Conservation (phyloP, 2,329 filamentous ascomycete species). For the Fusarium nurragi region DNA sequence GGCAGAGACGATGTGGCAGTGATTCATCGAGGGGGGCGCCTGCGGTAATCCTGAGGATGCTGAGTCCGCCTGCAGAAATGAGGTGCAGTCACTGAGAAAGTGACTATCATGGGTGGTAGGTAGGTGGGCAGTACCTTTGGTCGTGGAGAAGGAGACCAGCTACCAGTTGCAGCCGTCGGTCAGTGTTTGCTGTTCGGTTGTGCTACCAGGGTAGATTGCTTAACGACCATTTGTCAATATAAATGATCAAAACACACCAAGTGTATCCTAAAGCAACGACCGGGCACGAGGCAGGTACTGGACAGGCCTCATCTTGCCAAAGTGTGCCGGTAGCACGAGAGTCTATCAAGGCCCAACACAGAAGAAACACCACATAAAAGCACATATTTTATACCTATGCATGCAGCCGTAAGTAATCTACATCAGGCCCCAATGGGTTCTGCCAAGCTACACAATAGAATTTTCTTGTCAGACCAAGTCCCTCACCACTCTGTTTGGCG, state of each 20-base stretch:
- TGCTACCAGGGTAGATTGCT: background rate
- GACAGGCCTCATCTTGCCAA: background rate
- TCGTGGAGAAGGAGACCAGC: background rate
- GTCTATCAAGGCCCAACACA: too few species aligned
- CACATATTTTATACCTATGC: too few species aligned
- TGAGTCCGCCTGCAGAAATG: background rate
- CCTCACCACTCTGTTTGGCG: slow-evolving; percentile 34
- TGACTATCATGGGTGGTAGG: background rate
- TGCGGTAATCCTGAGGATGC: background rate
- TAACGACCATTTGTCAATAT: background rate
- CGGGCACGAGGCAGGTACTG: background rate
- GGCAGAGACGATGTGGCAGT: background rate
- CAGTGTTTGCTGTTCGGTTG: slow-evolving; percentile 1
- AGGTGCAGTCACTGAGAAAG: background rate
- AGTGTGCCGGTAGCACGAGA: background rate
- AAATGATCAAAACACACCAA: background rate
- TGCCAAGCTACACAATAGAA: background rate
- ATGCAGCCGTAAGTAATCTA: background rate
- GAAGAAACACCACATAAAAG: background rate
- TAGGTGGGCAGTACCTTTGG: too few species aligned
- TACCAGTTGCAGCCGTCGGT: slow-evolving; percentile 7
- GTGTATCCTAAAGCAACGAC: background rate
- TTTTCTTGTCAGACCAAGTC: background rate
- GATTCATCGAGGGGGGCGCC: slow-evolving; percentile 13
- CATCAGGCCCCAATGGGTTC: background rate